These are phyloP conservation scores for Phialemonium atrogriseum DNA, from an alignment of 2,329 filamentous ascomycete genomes.

Conservation along the genomic window DNA sequence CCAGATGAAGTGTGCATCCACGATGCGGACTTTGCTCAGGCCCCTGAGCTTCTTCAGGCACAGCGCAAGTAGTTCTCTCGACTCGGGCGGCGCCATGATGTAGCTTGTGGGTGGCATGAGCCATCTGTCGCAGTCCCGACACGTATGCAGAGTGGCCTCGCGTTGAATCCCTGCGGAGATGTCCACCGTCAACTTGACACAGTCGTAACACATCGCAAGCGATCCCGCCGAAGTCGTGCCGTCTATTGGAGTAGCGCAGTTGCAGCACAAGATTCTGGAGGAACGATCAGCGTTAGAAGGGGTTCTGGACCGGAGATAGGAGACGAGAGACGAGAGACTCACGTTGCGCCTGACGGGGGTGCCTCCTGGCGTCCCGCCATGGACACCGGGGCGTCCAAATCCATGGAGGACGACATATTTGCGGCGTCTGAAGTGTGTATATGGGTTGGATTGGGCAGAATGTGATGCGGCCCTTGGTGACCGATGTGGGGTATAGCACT, in stretches of 20 bases:
- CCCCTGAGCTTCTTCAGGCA: conserved; percentile 85
- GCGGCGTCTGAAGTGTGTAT: too few species aligned
- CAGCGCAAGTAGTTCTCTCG: conserved; percentile 82
- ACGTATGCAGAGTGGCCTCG: conserved; percentile 84
- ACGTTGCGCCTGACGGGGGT: conserved; percentile 22
- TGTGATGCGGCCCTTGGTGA: too few species aligned
- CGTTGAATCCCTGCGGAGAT: conserved; percentile 86
- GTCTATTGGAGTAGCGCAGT: conserved; percentile 93
- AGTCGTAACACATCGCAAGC: conserved; percentile 93
- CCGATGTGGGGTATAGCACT: too few species aligned
- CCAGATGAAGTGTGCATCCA: conserved; percentile 96
- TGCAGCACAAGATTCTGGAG: conserved; percentile 85
- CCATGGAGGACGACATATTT: conserved; percentile 16
- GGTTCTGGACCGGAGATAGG: background rate
- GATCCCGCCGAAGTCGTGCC: conserved; percentile 80
- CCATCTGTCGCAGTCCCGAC: conserved; percentile 92
- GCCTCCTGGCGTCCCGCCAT: conserved; percentile 16
- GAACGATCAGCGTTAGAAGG: conserved; percentile 5
- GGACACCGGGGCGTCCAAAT: conserved; percentile 21
- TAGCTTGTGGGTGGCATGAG: conserved; percentile 78
- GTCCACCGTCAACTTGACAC: conserved; percentile 88
- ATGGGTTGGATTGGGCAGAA: too few species aligned
- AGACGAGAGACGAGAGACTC: too few species aligned
- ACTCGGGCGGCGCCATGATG: conserved; percentile 79
- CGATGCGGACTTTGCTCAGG: conserved; percentile 82